Percentiles rank a stretch among this genome's conserved stretches.
These are phyloP conservation scores for Akanthomyces dipterigenus DNA, from an alignment of 2,329 filamentous ascomycete genomes.

Conservation along the genomic window DNA sequence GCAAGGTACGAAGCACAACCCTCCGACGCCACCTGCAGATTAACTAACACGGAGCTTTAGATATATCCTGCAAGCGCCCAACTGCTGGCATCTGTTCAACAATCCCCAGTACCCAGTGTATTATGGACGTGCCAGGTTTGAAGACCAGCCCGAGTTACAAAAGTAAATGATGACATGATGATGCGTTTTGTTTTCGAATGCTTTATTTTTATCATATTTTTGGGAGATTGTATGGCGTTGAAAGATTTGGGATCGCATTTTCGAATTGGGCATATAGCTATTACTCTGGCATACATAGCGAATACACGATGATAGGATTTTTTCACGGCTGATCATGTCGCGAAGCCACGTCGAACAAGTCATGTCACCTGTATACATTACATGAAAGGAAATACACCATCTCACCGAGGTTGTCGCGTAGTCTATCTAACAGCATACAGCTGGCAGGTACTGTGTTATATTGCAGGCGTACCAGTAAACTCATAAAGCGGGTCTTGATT, in stretches of 20 bases:
- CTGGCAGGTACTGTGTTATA: rapidly evolving
- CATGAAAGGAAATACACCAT: neutral
- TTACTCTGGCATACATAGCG: neutral
- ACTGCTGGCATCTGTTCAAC: slow-evolving; percentile 68
- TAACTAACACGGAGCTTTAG: slow-evolving; percentile 23
- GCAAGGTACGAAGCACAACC: slow-evolving; percentile 60
- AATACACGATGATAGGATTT: neutral
- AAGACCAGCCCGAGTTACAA: slow-evolving; percentile 26
- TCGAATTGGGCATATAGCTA: neutral
- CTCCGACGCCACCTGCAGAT: neutral
- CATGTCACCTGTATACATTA: too few species aligned
- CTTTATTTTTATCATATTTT: neutral
- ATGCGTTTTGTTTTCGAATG: neutral
- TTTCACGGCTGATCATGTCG: neutral
- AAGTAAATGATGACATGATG: neutral
- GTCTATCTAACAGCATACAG: neutral
- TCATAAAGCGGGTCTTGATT: slow-evolving; percentile 4
- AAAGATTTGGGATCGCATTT: neutral
- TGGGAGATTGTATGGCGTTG: slow-evolving; percentile 2
- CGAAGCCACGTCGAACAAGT: neutral
- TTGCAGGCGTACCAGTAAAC: neutral
- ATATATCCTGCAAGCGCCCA: slow-evolving; percentile 68
- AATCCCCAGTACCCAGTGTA: slow-evolving; percentile 32
- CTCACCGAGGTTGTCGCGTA: neutral
- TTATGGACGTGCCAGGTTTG: slow-evolving; percentile 32